phyloP scores from a whole-genome alignment of 176 grass and related monocot species.

The maize (Zea mays) region DNA sequence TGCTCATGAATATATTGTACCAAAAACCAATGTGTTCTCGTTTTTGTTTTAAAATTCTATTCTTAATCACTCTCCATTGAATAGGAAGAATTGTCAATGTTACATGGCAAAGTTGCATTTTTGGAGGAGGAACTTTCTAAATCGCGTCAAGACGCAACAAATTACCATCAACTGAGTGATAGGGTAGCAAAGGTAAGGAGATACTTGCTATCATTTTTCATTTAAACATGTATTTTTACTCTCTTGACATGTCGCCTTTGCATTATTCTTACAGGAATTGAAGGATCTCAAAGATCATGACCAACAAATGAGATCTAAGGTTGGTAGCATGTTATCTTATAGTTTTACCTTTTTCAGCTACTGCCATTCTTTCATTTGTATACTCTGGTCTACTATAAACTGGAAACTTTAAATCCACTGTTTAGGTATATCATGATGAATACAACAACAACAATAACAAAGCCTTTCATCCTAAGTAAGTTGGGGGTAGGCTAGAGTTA shows the following conservation, averaged over 20 bases:
- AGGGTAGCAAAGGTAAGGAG: slow-evolving; percentile 76
- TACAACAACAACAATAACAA: neutral
- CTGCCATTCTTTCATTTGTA: slow-evolving; percentile 12
- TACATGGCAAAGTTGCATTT: slow-evolving; percentile 68
- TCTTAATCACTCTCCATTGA: slow-evolving; percentile 25
- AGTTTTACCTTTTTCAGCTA: slow-evolving; percentile 24
- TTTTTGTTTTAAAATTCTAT: slow-evolving; percentile 31
- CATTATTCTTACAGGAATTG: slow-evolving; percentile 68
- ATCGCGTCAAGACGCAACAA: slow-evolving; percentile 60
- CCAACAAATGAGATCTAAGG: slow-evolving; percentile 90
- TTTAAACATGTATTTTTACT: slow-evolving; percentile 29
- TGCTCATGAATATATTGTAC: slow-evolving; percentile 1
- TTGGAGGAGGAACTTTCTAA: slow-evolving; percentile 92
- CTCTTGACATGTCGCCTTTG: slow-evolving; percentile 42
- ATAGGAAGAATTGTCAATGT: slow-evolving; percentile 75
- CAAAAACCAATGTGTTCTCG: neutral
- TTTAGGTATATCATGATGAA: slow-evolving; percentile 2
- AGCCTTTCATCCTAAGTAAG: too few relatives aligned
- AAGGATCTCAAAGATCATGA: slow-evolving; percentile 92
- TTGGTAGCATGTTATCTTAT: slow-evolving; percentile 38
- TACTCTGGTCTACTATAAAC: neutral
- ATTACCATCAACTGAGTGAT: slow-evolving; percentile 53
- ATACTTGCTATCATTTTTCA: slow-evolving; percentile 22
- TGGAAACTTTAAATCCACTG: slow-evolving; percentile 23
- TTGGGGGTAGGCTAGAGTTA: too few relatives aligned